Percentiles rank a stretch among this genome's conserved stretches.
Conservation (phyloP, 2,329 filamentous ascomycete genomes). For the Aureobasidium sp. region DNA sequence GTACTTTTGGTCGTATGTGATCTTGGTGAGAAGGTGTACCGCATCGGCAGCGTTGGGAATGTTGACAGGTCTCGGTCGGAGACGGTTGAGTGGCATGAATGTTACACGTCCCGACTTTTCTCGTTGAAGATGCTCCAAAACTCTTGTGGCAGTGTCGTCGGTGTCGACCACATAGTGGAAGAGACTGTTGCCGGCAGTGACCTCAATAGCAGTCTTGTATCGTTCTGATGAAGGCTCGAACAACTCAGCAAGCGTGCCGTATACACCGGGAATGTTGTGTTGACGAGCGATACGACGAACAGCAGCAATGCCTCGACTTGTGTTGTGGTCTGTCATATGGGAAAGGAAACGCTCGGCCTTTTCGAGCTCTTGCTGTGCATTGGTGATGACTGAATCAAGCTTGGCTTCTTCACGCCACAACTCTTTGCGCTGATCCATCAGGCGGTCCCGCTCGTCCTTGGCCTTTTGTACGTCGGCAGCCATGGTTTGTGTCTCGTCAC, state of each 20-base stretch:
- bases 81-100: conserved; percentile 84
- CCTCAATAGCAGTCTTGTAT: conserved; percentile 84
- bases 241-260: conserved; percentile 90
- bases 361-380: conserved; percentile 68
- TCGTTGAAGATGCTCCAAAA: conserved; percentile 72
- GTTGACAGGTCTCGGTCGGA: conserved; percentile 62
- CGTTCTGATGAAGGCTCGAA: conserved; percentile 69
- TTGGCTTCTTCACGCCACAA: conserved; percentile 86
- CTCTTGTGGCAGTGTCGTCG: conserved; percentile 73
- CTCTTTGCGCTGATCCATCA: conserved; percentile 80
- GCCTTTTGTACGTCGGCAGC: conserved; percentile 68
- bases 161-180: conserved; percentile 97
- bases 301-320: conserved; percentile 77
- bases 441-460: conserved; percentile 67
- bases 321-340: conserved; percentile 83
- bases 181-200: conserved; percentile 82
- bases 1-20: conserved; percentile 68
- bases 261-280: conserved; percentile 73
- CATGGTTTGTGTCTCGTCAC: conserved; percentile 64
- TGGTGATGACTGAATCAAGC: conserved; percentile 68
- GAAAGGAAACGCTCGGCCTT: conserved; percentile 70
- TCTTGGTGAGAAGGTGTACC: conserved; percentile 76
- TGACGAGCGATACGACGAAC: conserved; percentile 77
- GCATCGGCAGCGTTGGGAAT: conserved; percentile 83
- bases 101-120: conserved; percentile 81